A percentile compares a stretch with the other conserved stretches of the same genome.
Conservation (phyloP, 2,329 filamentous ascomycete species). For the Cercospora sesami region DNA sequence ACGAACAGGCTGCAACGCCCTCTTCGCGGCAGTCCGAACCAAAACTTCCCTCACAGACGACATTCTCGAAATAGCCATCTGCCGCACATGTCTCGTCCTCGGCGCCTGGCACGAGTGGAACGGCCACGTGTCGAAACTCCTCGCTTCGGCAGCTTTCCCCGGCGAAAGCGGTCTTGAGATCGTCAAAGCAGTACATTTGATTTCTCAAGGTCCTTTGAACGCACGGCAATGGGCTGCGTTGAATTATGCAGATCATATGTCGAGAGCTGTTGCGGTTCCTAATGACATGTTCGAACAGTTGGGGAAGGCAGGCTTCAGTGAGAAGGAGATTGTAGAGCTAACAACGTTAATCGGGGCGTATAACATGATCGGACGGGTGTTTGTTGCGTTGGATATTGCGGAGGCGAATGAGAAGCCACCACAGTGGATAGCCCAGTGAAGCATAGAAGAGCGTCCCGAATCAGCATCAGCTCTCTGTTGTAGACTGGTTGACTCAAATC, state of each 20-base stretch:
- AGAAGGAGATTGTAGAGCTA: background rate
- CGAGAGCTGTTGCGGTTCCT: background rate
- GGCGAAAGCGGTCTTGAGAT: background rate
- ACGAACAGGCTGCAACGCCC: background rate
- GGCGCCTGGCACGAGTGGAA: constrained; percentile 2
- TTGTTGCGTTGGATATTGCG: background rate
- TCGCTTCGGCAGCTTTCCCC: background rate
- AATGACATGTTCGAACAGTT: background rate
- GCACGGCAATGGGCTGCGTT: background rate
- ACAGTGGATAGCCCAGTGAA: background rate
- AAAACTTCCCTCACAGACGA: background rate
- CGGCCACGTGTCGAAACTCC: background rate
- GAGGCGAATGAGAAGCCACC: background rate
- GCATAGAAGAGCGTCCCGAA: background rate
- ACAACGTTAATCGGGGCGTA: background rate
- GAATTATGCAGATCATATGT: background rate
- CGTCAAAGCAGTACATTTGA: background rate
- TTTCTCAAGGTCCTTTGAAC: background rate
- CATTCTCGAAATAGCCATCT: background rate
- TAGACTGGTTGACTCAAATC: background rate
- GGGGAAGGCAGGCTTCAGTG: background rate
- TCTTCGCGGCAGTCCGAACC: background rate
- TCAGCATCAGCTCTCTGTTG: background rate
- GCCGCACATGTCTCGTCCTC: background rate
- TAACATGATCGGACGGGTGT: background rate